phyloP scores from a whole-genome alignment of 441 rosid genomes.

The Theobroma grandiflorum region DNA sequence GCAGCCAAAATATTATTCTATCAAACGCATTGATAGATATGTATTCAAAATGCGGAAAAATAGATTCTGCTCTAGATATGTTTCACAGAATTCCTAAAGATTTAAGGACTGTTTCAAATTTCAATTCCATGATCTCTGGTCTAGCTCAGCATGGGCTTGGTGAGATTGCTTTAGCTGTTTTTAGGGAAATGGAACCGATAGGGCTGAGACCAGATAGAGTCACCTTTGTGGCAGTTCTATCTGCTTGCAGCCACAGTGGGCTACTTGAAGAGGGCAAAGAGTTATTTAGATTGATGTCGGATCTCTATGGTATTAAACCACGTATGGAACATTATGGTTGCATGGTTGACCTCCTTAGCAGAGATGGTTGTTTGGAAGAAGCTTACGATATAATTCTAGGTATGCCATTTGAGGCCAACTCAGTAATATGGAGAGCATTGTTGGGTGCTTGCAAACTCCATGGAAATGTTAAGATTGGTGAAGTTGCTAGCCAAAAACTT shows the following conservation, averaged over 20 bases:
- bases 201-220: conserved; percentile 36
- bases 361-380: conserved; percentile 43
- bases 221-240: conserved; percentile 39
- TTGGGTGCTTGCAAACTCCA: conserved; percentile 47
- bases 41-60: conserved; percentile 50
- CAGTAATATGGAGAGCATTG: conserved; percentile 44
- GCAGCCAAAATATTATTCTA: conserved; percentile 32
- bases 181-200: conserved; percentile 37
- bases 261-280: conserved; percentile 39
- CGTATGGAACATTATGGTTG: conserved; percentile 47
- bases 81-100: conserved; percentile 31
- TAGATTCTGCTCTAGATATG: conserved; percentile 38
- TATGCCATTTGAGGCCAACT: conserved; percentile 45
- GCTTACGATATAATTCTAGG: conserved; percentile 37
- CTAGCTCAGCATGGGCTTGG: conserved; percentile 50
- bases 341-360: conserved; percentile 50
- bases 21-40: conserved; percentile 47
- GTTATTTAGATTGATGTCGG: conserved; percentile 35
- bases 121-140: conserved; percentile 43
- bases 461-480: conserved; percentile 38
- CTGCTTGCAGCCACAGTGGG: conserved; percentile 46
- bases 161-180: conserved; percentile 32
- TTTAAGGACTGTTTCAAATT: conserved; percentile 30
- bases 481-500: conserved; percentile 38
- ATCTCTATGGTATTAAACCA: conserved; percentile 31